Percentiles rank a stretch among this genome's conserved stretches.
These are phyloP conservation scores for Fomitopsis pulvina DNA, from an alignment of 768 basidiomycete species.

Conservation along the genomic window DNA sequence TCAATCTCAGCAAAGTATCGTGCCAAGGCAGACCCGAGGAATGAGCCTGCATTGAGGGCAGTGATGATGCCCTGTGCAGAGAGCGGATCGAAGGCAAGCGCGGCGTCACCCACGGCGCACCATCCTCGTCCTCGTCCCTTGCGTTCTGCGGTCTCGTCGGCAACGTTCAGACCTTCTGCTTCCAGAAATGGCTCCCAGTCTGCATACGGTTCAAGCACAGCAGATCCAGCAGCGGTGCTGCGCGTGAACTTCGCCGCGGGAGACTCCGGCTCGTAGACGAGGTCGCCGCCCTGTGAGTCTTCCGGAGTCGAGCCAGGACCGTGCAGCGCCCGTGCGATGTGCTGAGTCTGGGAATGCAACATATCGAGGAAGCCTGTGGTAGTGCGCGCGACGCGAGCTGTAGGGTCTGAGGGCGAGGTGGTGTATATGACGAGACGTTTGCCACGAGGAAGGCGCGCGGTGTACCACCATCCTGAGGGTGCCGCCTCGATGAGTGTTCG, in stretches of 20 bases:
- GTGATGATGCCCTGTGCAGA: conserved; percentile 36
- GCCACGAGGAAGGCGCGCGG: conserved; percentile 22
- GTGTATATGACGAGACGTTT: conserved; percentile 28
- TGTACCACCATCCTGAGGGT: conserved; percentile 30
- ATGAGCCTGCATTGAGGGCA: conserved; percentile 24
- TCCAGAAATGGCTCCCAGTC: background rate
- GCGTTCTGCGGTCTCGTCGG: background rate
- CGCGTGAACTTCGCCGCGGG: conserved; percentile 10
- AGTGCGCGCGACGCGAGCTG: conserved; percentile 22
- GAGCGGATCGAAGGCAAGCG: conserved; percentile 33
- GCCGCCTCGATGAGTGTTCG: conserved; percentile 32
- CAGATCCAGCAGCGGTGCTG: conserved; percentile 26
- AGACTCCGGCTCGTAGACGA: background rate
- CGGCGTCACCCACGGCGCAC: conserved; percentile 32
- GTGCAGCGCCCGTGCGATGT: conserved; percentile 12
- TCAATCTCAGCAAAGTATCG: background rate
- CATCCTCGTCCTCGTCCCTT: conserved; percentile 19
- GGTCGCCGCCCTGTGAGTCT: conserved; percentile 12
- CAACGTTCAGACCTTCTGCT: background rate
- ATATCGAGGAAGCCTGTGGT: conserved; percentile 24
- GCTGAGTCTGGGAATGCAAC: conserved; percentile 19
- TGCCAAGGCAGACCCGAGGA: conserved; percentile 16
- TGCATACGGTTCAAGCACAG: conserved; percentile 20
- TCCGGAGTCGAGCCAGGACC: conserved; percentile 11
- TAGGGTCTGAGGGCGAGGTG: conserved; percentile 20